phyloP scores from a whole-genome alignment of 371 early-diverging fungal species.

The Globomyces sp. region DNA sequence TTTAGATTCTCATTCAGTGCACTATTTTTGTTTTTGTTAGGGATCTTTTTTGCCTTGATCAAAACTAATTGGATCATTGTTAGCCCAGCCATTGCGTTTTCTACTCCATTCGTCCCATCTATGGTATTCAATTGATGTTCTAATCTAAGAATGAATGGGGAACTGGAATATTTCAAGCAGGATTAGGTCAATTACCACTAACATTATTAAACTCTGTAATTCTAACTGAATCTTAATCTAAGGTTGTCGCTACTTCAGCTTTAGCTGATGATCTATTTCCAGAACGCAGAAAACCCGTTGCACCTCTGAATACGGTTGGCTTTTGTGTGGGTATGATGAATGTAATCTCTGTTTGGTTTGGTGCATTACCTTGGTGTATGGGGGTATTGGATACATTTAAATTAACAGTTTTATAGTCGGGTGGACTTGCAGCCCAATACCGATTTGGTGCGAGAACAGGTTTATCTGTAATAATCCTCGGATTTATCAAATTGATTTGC shows the following conservation, averaged over 20 bases:
- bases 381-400: constrained; percentile 18
- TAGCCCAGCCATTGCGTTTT: constrained; percentile 18
- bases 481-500: constrained; percentile 66
- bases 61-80: constrained; percentile 30
- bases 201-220: constrained; percentile 79
- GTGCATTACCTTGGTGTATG: constrained; percentile 76
- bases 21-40: constrained; percentile 70
- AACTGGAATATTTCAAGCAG: constrained; percentile 72
- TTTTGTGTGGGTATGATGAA: constrained; percentile 82
- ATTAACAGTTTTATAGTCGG: constrained; percentile 55
- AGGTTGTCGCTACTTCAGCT: constrained; percentile 67
- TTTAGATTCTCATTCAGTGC: constrained; percentile 68
- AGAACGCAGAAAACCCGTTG: constrained; percentile 44
- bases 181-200: constrained; percentile 85
- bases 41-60: constrained; percentile 67
- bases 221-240: background rate
- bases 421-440: constrained; percentile 90
- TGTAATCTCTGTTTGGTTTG: constrained; percentile 80
- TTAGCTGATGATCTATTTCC: constrained; percentile 84
- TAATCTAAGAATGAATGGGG: constrained; percentile 50
- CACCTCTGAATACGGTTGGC: constrained; percentile 60
- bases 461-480: constrained; percentile 74
- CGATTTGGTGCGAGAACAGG: constrained; percentile 89
- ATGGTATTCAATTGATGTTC: constrained; percentile 23
- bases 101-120: constrained; percentile 42